phyloP scores from a whole-genome alignment of 768 basidiomycete species.

The Kwoniella heveanensis region DNA sequence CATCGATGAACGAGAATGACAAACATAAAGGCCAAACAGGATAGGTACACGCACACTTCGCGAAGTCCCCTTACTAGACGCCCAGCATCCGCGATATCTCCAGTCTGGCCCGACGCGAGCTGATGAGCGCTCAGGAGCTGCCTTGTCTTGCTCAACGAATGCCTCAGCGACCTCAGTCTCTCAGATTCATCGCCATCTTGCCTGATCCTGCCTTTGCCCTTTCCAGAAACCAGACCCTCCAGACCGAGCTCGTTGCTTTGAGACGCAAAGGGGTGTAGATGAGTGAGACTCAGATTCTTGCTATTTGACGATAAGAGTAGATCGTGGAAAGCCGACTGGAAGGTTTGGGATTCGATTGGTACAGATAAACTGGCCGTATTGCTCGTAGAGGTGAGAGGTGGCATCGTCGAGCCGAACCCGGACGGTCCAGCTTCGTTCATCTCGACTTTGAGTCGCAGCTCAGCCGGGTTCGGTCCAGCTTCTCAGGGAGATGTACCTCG shows the following conservation, averaged over 20 bases:
- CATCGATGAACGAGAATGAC: too few species aligned
- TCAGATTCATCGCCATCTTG: background rate
- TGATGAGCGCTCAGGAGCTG: background rate
- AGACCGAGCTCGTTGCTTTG: background rate
- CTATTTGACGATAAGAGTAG: background rate
- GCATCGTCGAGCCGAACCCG: background rate
- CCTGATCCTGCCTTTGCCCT: conserved; percentile 17
- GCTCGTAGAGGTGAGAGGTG: background rate
- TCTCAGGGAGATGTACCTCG: too few species aligned
- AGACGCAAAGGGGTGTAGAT: conserved; percentile 37
- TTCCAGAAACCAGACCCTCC: background rate
- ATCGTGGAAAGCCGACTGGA: conserved; percentile 2
- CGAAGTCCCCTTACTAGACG: conserved; percentile 33
- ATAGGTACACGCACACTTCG: conserved; percentile 46
- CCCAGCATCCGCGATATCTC: conserved; percentile 16
- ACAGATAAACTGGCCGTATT: background rate
- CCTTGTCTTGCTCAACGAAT: background rate
- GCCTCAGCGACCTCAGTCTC: background rate
- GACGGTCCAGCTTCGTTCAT: conserved; percentile 1
- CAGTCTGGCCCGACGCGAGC: background rate
- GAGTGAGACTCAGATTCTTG: conserved; percentile 17
- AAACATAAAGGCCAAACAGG: too few species aligned
- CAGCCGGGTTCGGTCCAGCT: too few species aligned
- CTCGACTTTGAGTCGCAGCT: background rate
- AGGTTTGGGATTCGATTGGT: conserved; percentile 2